A percentile compares a stretch with the other conserved stretches of the same genome.
Evolutionary conservation across 2,329 filamentous ascomycete genomes (phyloP).

Genomic region (Fusarium duplospermum): DNA sequence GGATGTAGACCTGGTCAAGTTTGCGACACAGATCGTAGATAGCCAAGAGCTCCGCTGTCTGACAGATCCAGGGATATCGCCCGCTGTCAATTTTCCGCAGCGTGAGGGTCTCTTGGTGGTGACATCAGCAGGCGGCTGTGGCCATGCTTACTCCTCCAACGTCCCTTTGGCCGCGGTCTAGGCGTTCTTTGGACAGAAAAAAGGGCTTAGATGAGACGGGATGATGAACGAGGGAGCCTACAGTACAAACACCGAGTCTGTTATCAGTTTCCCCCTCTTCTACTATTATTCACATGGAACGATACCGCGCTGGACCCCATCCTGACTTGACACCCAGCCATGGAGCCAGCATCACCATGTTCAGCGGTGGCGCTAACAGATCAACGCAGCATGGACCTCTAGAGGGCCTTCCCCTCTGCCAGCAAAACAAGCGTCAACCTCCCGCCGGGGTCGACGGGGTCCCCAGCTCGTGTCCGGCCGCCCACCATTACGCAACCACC

Average conservation of each 20-base stretch:
- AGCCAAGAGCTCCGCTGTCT: slow-evolving; percentile 6
- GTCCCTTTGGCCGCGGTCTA: background rate
- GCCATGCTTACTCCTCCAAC: slow-evolving; percentile 26
- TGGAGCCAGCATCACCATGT: background rate
- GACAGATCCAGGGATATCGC: slow-evolving; percentile 32
- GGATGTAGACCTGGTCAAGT: background rate
- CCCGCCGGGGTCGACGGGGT: background rate
- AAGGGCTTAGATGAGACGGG: slow-evolving; percentile 3
- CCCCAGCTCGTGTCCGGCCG: slow-evolving; percentile 15
- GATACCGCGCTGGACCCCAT: slow-evolving; percentile 6
- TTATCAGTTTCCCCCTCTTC: background rate
- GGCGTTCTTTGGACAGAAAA: background rate
- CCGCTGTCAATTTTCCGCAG: background rate
- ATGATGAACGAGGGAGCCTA: background rate
- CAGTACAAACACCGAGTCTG: background rate
- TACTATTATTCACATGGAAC: slow-evolving; percentile 12
- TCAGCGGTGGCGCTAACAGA: slow-evolving; percentile 10
- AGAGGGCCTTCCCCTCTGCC: slow-evolving; percentile 1
- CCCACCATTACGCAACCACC: slow-evolving; percentile 25
- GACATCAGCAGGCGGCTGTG: slow-evolving; percentile 35
- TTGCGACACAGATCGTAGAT: slow-evolving; percentile 3
- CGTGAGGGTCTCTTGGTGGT: slow-evolving; percentile 31
- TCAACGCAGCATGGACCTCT: background rate
- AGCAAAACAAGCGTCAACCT: slow-evolving; percentile 20
- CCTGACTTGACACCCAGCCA: background rate